These are phyloP conservation scores for Pythium folliculosum DNA, from an alignment of 352 stramenopile genomes.

Conservation along the genomic window DNA sequence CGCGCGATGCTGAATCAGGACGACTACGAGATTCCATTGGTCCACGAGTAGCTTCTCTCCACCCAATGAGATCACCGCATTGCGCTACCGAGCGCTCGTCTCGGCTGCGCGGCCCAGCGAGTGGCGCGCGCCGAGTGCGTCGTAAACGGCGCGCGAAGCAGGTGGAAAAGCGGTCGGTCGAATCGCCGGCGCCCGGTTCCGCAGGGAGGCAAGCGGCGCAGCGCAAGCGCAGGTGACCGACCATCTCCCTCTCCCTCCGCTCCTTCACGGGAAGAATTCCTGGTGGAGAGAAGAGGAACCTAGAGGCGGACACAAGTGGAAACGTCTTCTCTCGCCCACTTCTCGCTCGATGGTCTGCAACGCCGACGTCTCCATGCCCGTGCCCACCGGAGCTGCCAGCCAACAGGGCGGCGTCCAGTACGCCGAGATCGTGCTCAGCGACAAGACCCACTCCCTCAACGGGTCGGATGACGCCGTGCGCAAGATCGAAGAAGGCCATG, in stretches of 20 bases:
- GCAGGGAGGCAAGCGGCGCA: not conserved
- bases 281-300: constrained; percentile 8
- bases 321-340: constrained; percentile 5
- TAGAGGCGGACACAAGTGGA: constrained; percentile 23
- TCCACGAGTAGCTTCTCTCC: not conserved
- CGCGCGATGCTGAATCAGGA: constrained; percentile 13
- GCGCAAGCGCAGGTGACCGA: not conserved
- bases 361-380: constrained; percentile 33
- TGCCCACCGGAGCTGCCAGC: constrained; percentile 19
- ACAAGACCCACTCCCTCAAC: constrained; percentile 41
- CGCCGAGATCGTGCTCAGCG: constrained; percentile 58
- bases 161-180: constrained; percentile 8
- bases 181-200: not conserved
- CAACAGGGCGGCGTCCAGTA: constrained; percentile 40
- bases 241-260: constrained; percentile 4
- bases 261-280: not conserved
- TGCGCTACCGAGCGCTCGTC: constrained; percentile 21
- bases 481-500: constrained; percentile 30
- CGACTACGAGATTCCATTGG: constrained; percentile 21
- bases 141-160: constrained; percentile 25
- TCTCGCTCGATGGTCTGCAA: constrained; percentile 43
- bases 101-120: constrained; percentile 12
- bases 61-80: constrained; percentile 18
- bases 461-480: constrained; percentile 25
- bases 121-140: constrained; percentile 22